phyloP scores from a whole-genome alignment of 108 stramenopile species.

The Chaetoceros tenuissimus region DNA sequence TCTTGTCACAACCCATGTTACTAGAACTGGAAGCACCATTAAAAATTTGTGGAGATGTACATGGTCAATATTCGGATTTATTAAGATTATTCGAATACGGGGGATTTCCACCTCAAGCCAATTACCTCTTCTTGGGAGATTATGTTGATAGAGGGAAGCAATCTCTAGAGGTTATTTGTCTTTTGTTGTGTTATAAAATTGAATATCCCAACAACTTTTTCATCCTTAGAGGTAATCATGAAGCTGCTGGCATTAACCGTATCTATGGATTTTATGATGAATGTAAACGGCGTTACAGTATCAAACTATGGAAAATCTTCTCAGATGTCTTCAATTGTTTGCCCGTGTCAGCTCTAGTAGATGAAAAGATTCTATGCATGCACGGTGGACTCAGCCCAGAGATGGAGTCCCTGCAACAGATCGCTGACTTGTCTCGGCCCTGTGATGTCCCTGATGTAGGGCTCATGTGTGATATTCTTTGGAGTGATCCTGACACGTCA shows the following conservation, averaged over 20 bases:
- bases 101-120: constrained; percentile 63
- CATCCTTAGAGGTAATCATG: constrained; percentile 91
- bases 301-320: constrained; percentile 92
- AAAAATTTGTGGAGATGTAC: constrained; percentile 72
- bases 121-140: constrained; percentile 87
- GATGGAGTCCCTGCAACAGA: constrained; percentile 67
- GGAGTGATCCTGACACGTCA: constrained; percentile 86
- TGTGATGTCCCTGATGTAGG: constrained; percentile 91
- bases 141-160: constrained; percentile 93
- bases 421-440: constrained; percentile 74
- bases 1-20: constrained; percentile 76
- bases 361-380: constrained; percentile 96
- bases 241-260: constrained; percentile 88
- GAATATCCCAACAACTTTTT: constrained; percentile 94
- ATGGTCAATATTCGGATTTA: constrained; percentile 79
- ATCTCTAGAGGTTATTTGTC: constrained; percentile 85
- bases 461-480: constrained; percentile 91
- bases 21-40: constrained; percentile 78
- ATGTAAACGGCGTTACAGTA: constrained; percentile 87
- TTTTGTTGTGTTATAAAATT: constrained; percentile 86
- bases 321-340: constrained; percentile 96
- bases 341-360: constrained; percentile 85
- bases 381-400: constrained; percentile 90
- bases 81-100: constrained; percentile 77
- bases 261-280: constrained; percentile 86